Base-by-base conservation (phyloP, 1,284 basidiomycete genomes). In the Cystobasidium pallidum region DNA sequence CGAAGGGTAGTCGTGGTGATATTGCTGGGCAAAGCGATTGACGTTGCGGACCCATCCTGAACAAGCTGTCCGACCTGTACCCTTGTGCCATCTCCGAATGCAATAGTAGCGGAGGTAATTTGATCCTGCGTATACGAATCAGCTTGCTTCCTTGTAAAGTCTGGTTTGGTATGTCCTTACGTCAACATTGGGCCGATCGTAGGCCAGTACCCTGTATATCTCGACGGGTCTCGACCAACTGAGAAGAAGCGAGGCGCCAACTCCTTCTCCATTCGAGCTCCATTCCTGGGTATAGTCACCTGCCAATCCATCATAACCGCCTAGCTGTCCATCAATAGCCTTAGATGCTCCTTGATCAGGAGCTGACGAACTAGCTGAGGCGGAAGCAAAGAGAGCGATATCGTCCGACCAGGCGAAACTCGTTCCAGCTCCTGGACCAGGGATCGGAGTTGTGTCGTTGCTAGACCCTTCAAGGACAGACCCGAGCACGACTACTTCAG, bases 241-340 rank as follows among this genome's bases (percentile, higher is more conserved):
- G 15, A 77, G 64, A 32, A 47, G 41, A 47, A 75, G 57, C 47
- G 70, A 73, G 2, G 76, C 70, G 4, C 70, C 61, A 1, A 47
- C 75, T 26, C 47, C 54, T 54, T 72, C 71, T 45, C 68, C 71
- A 45, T 70, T 65, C 15, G 72, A 58, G 3, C 73, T 66, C 75
- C 75, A 75, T 66, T 75, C 61, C 34, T 71, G 59, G 26, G 57
- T 63, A 57, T 49, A 54, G 49, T 70, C 68, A 8, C 68, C 68
- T 30, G 15, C 58, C 30, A 43, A 24, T 8, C 39, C 39, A 43
- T 43, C 43, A 32, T 61, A 61, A 15, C 58, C 58, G n/a, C 58
- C 58, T 13, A 61, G 34, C 24, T 61, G 58, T n/a, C 39, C 58
- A 43, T 61, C 58, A n/a, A 61, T 61, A 47, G 58, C 58, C 24